These are phyloP conservation scores for Carex scoparia DNA, from an alignment of 176 grass and related monocot species.

Conservation along the genomic window DNA sequence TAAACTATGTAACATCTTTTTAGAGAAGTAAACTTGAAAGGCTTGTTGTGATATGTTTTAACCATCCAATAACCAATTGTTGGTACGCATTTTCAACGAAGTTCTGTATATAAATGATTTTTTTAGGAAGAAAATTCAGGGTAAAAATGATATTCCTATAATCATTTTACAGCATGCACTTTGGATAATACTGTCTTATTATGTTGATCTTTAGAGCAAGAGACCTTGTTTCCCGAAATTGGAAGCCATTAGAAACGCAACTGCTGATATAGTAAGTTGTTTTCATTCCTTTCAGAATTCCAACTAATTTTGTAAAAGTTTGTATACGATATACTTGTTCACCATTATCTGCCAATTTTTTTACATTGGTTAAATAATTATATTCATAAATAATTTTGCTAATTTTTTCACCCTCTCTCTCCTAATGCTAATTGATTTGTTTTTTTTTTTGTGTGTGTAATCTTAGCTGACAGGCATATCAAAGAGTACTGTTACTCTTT, in stretches of 20 bases:
- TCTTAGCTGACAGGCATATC: slow-evolving; percentile 69
- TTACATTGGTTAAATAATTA: slow-evolving; percentile 24
- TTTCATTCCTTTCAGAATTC: neutral
- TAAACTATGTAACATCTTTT: neutral
- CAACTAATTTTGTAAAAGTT: neutral
- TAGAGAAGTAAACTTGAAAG: neutral
- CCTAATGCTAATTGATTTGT: neutral
- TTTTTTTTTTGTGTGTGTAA: neutral
- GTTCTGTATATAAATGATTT: neutral
- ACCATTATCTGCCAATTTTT: neutral
- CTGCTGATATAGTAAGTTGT: slow-evolving; percentile 80
- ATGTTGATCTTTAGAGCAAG: slow-evolving; percentile 59
- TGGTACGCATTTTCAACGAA: neutral
- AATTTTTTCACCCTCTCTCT: neutral
- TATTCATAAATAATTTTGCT: neutral
- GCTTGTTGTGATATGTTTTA: neutral
- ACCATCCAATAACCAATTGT: neutral
- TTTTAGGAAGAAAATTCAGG: neutral
- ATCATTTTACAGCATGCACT: neutral
- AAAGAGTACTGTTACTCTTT: slow-evolving; percentile 51
- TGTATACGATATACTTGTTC: neutral
- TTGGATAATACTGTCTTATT: neutral
- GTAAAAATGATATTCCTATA: neutral
- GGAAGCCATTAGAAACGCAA: slow-evolving; percentile 88
- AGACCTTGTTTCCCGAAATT: slow-evolving; percentile 72